Percentiles rank a stretch among this genome's conserved stretches.
Conservation (phyloP, 2,329 filamentous ascomycete species). For the Dendrostoma leiphaemia region DNA sequence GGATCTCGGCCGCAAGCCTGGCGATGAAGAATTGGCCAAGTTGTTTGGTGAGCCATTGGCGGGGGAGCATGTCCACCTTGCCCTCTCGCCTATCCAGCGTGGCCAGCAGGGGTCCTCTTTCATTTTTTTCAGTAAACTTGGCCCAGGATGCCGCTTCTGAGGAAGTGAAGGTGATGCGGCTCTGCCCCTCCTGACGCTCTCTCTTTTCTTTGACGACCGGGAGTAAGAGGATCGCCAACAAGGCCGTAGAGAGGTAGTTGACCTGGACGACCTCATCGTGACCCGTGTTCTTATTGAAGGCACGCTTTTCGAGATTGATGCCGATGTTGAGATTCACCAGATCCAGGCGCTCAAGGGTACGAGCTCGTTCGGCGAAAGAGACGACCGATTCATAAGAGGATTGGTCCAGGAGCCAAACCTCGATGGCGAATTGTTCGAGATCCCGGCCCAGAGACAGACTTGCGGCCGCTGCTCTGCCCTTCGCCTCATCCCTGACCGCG, state of each 20-base stretch:
- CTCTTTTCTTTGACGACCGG: constrained; percentile 38
- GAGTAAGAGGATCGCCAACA: constrained; percentile 45
- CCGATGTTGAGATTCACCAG: constrained; percentile 36
- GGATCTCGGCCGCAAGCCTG: constrained; percentile 23
- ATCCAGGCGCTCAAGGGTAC: constrained; percentile 34
- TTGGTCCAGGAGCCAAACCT: constrained; percentile 42
- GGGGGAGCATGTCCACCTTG: constrained; percentile 17
- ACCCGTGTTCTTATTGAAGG: constrained; percentile 28
- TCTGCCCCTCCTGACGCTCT: constrained; percentile 16
- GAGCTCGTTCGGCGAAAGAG: constrained; percentile 33
- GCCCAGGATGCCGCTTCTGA: constrained; percentile 24
- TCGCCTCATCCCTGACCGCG: constrained; percentile 40
- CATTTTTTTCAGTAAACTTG: constrained; percentile 18
- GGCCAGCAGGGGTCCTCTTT: background rate
- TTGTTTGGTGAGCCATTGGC: constrained; percentile 25
- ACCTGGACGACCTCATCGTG: constrained; percentile 44
- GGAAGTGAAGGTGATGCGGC: constrained; percentile 23
- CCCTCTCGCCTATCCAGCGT: background rate
- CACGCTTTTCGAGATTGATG: constrained; percentile 1
- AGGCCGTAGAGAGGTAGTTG: constrained; percentile 49
- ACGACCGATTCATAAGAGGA: constrained; percentile 36
- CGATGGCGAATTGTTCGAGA: background rate
- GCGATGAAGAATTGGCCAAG: constrained; percentile 29
- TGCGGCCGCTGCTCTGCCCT: constrained; percentile 34
- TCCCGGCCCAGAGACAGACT: constrained; percentile 33